phyloP scores from a whole-genome alignment of 345 rosid genomes.

The Rubroshorea leprosula region DNA sequence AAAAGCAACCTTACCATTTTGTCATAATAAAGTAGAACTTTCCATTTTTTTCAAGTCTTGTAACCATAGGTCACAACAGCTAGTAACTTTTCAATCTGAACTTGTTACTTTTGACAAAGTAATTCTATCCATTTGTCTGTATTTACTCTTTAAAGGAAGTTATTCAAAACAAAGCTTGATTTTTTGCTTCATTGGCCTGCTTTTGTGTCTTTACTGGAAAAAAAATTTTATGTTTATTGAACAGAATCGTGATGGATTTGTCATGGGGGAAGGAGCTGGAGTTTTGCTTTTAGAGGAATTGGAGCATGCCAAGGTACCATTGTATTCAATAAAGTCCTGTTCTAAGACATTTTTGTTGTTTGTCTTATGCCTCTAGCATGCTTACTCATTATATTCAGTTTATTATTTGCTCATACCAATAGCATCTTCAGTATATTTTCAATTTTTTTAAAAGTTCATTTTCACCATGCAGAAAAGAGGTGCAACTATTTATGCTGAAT shows the following conservation, averaged over 20 bases:
- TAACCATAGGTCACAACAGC: too few species aligned
- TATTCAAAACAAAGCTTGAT: too few species aligned
- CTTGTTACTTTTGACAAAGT: too few species aligned
- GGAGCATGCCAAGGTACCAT: constrained; percentile 91
- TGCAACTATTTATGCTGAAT: constrained; percentile 86
- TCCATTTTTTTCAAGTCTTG: too few species aligned
- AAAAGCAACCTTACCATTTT: background rate
- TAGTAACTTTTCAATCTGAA: too few species aligned
- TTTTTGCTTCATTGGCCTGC: constrained; percentile 1
- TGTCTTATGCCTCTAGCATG: background rate
- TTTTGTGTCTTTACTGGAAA: background rate
- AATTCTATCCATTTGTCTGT: too few species aligned
- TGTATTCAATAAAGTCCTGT: constrained; percentile 5
- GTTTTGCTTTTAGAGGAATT: constrained; percentile 91
- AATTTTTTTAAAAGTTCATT: background rate
- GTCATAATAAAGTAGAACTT: too few species aligned
- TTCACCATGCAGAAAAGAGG: constrained; percentile 61
- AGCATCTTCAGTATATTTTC: too few species aligned
- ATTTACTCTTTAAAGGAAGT: too few species aligned
- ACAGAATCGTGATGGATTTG: constrained; percentile 96
- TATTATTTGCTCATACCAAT: background rate
- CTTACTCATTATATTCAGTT: background rate
- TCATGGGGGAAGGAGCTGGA: constrained; percentile 98
- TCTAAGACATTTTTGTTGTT: background rate
- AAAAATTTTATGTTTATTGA: constrained; percentile 8